A percentile compares a stretch with the other conserved stretches of the same genome.
phyloP scores from a whole-genome alignment of 1,139 yeast species.

The Nakaseomyces nivariensis region DNA sequence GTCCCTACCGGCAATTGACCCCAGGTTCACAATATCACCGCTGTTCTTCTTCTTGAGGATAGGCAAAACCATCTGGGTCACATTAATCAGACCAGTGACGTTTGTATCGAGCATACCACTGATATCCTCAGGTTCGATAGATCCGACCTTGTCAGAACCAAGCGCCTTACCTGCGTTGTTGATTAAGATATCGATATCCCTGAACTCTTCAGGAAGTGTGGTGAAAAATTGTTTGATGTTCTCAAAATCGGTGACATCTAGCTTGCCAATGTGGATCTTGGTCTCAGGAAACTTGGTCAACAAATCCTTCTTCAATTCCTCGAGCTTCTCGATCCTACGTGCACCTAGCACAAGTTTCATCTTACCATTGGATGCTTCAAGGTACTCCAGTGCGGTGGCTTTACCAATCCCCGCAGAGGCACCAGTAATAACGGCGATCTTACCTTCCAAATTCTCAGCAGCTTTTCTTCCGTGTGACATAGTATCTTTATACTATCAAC shows the following conservation, averaged over 20 bases:
- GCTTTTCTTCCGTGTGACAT: conserved; percentile 36
- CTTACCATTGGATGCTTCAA: conserved; percentile 57
- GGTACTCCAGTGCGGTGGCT: conserved; percentile 68
- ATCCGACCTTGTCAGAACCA: conserved; percentile 59
- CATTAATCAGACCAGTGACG: conserved; percentile 58
- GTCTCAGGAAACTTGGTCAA: conserved; percentile 39
- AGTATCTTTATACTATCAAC: neutral
- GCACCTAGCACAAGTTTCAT: conserved; percentile 61
- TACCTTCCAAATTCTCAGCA: conserved; percentile 35
- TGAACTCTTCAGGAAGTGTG: conserved; percentile 42
- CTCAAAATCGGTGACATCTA: conserved; percentile 52
- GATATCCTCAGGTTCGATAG: conserved; percentile 43
- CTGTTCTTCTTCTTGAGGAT: conserved; percentile 42
- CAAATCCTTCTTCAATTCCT: conserved; percentile 40
- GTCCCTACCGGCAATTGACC: conserved; percentile 83
- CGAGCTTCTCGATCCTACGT: conserved; percentile 49
- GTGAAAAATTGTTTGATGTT: conserved; percentile 45
- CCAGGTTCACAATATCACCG: conserved; percentile 77
- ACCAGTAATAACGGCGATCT: conserved; percentile 36
- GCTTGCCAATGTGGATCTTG: conserved; percentile 38
- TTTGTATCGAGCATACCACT: conserved; percentile 62
- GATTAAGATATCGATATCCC: conserved; percentile 54
- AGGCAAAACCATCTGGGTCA: conserved; percentile 60
- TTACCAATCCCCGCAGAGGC: conserved; percentile 54
- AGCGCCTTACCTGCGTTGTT: conserved; percentile 81